These are phyloP conservation scores for Aspergillus wentii DNA, from an alignment of 495 filamentous ascomycete species.

Conservation along the genomic window DNA sequence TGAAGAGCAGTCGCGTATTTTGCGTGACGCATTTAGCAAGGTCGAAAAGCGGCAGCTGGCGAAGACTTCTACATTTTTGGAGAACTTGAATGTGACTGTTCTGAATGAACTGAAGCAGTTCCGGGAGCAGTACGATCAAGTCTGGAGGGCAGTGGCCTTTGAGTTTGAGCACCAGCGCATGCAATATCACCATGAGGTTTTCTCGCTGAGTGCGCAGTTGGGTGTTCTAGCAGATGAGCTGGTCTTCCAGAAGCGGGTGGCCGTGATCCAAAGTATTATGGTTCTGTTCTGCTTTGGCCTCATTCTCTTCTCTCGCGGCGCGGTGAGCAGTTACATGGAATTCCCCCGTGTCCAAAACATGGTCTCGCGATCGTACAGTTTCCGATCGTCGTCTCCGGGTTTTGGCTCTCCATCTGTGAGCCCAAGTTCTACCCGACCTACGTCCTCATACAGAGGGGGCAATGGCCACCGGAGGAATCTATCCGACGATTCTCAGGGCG, in stretches of 20 bases:
- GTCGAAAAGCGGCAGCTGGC: constrained; percentile 83
- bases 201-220: constrained; percentile 75
- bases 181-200: constrained; percentile 72
- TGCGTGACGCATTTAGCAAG: constrained; percentile 86
- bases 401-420: constrained; percentile 42
- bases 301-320: constrained; percentile 66
- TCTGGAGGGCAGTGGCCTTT: constrained; percentile 91
- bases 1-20: constrained; percentile 86
- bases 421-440: constrained; percentile 37
- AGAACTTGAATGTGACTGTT: constrained; percentile 80
- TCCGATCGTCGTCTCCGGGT: constrained; percentile 35
- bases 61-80: constrained; percentile 77
- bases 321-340: constrained; percentile 46
- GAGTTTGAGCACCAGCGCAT: constrained; percentile 84
- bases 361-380: constrained; percentile 45
- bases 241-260: constrained; percentile 92
- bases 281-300: constrained; percentile 83
- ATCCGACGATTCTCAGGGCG: constrained; percentile 37
- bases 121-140: constrained; percentile 83
- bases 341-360: constrained; percentile 54
- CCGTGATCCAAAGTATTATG: constrained; percentile 80
- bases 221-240: constrained; percentile 88
- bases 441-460: constrained; percentile 31
- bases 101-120: constrained; percentile 78
- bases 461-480: constrained; percentile 32